Evolutionary conservation across 768 basidiomycete genomes (phyloP), one percentile per base, ranked within the genome.

Genomic region (Russula dissimulans): DNA sequence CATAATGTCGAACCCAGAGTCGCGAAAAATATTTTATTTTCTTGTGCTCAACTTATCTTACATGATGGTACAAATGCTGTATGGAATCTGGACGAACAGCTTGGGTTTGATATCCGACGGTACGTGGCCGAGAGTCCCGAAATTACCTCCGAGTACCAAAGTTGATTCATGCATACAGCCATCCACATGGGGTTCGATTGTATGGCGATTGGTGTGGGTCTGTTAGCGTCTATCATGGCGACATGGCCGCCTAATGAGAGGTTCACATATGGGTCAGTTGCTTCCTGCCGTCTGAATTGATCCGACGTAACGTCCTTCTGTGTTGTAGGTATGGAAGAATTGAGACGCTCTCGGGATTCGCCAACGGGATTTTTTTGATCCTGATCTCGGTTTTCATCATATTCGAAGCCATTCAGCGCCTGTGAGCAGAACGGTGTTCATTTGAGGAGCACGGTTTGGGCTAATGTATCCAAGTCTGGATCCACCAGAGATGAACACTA

Each of bases 181-280:
- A 98, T 99, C 41, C 97, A 99, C 69, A 99, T 98, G 97, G 91
- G 93, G 11, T 99, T 99, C 67, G 97, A 99, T 74, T 98, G 97
- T 69, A 85, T 97, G 81, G 95, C 95, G 0, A 92, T 99, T 54
- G 93, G 85, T 0, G 91, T 99, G 54, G 97, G 97, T 2, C 79
- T 99, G 3, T 84, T 97, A 58, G 97, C 97, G 5, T 95, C 91
- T 9, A 90, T 99, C 5, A 98, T 98, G 89, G 93, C 95, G 2
- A 95, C 89, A 11, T 98, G 97, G 97, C 87, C 91, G 42, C 89
- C 93, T 0, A 93, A 98, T 74, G 88, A 89, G 67, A 79, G 84
- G 39, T 99, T 92, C 74, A 97, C 97, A 15, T 99, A 97, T 71
- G 97, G 97, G 89, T 90, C 66, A 50, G 83, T 72, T 18, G 31